phyloP scores from a whole-genome alignment of 306 rosid species.

The Purshia tridentata region DNA sequence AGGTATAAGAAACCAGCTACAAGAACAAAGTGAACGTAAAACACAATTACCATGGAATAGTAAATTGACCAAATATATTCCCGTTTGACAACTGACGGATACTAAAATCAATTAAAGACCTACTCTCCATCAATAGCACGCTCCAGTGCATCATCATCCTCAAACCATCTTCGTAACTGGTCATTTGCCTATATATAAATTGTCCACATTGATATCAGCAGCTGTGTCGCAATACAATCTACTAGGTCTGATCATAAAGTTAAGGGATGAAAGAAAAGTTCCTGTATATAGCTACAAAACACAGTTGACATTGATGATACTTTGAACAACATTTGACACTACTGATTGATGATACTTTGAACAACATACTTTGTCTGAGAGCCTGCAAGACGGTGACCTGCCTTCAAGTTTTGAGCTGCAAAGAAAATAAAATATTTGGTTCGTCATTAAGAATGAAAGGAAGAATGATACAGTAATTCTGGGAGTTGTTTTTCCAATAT shows the following conservation, averaged over 20 bases:
- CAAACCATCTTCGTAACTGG: slow-evolving; percentile 69
- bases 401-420: slow-evolving; percentile 95
- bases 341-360: background rate
- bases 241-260: slow-evolving; percentile 12
- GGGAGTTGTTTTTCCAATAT: background rate
- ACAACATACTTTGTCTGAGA: slow-evolving; percentile 85
- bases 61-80: background rate
- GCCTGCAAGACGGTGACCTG: slow-evolving; percentile 75
- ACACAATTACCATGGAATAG: slow-evolving; percentile 4
- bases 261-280: background rate
- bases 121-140: slow-evolving; percentile 93
- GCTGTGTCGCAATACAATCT: slow-evolving; percentile 21
- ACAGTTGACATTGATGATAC: too few species aligned
- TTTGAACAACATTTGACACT: too few species aligned
- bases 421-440: slow-evolving; percentile 19
- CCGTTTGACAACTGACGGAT: slow-evolving; percentile 8
- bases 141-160: slow-evolving; percentile 88
- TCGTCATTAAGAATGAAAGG: background rate
- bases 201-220: slow-evolving; percentile 22
- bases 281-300: slow-evolving; percentile 2
- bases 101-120: slow-evolving; percentile 17
- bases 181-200: slow-evolving; percentile 69
- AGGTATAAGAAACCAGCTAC: slow-evolving; percentile 79
- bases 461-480: background rate
- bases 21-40: slow-evolving; percentile 17